phyloP scores from a whole-genome alignment of 192 early-diverging fungal genomes.

The Coemansia sp. region DNA sequence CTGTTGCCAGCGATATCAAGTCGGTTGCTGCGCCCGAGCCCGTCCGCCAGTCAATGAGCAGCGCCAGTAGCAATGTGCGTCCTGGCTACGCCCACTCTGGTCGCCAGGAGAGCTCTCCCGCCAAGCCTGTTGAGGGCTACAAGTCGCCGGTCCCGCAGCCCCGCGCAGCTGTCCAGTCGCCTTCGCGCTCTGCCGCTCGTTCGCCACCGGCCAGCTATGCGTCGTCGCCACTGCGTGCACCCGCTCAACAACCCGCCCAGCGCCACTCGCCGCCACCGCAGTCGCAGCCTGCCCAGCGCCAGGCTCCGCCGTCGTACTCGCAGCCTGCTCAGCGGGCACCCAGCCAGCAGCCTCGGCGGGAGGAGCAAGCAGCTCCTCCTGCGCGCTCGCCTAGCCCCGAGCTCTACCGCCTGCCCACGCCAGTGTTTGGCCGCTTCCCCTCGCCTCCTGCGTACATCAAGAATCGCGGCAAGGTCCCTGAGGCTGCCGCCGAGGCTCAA shows the following conservation, averaged over 20 bases:
- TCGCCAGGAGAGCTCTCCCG: not conserved
- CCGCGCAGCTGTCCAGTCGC: conserved; percentile 12
- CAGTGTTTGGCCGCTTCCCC: conserved; percentile 52
- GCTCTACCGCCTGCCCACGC: conserved; percentile 38
- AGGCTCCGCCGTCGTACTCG: conserved; percentile 7
- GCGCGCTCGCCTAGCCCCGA: conserved; percentile 30
- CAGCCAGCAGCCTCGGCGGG: conserved; percentile 5
- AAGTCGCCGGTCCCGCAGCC: conserved; percentile 6
- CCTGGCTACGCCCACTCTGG: conserved; percentile 9
- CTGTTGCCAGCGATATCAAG: conserved; percentile 34
- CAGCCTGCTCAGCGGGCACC: conserved; percentile 1
- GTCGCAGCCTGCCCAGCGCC: conserved; percentile 5
- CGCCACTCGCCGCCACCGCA: conserved; percentile 17
- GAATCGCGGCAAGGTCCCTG: conserved; percentile 33
- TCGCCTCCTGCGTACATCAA: conserved; percentile 52
- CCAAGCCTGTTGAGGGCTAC: conserved; percentile 7
- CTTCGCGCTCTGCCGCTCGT: conserved; percentile 17
- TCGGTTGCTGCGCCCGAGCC: conserved; percentile 30
- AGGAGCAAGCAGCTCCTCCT: conserved; percentile 10
- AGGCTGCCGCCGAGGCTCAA: conserved; percentile 11
- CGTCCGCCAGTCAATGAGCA: conserved; percentile 7
- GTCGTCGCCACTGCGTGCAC: conserved; percentile 31
- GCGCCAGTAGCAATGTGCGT: conserved; percentile 7
- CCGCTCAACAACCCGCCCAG: conserved; percentile 36
- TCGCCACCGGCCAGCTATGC: conserved; percentile 19